phyloP scores from a whole-genome alignment of 2,329 filamentous ascomycete genomes.

The Xylaria sp. region DNA sequence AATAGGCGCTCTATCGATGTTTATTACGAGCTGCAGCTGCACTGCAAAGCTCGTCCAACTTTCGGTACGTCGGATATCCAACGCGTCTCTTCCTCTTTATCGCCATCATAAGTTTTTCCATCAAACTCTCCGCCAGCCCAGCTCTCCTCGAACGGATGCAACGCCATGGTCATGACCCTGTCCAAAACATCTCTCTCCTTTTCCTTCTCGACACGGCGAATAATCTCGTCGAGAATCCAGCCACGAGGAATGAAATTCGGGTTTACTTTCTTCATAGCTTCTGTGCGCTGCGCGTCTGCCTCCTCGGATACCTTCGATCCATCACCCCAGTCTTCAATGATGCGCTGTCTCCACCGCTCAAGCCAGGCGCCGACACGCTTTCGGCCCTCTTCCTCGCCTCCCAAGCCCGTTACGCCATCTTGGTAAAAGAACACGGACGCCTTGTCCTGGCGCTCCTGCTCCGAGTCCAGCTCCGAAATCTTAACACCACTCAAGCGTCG shows the following conservation, averaged over 20 bases:
- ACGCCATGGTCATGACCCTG: constrained; percentile 81
- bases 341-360: constrained; percentile 75
- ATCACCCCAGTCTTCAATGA: constrained; percentile 79
- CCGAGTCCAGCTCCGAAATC: constrained; percentile 70
- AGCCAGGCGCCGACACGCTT: constrained; percentile 81
- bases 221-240: constrained; percentile 95
- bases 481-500: constrained; percentile 75
- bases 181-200: constrained; percentile 82
- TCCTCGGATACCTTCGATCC: constrained; percentile 47
- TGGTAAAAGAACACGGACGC: constrained; percentile 83
- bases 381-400: constrained; percentile 71
- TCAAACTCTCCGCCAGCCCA: constrained; percentile 69
- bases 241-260: constrained; percentile 91
- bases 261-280: constrained; percentile 85
- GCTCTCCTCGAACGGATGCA: constrained; percentile 83
- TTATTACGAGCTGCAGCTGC: constrained; percentile 85
- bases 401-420: constrained; percentile 70
- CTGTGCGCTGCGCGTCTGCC: constrained; percentile 70
- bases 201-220: constrained; percentile 85
- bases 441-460: constrained; percentile 69
- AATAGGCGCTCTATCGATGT: not conserved
- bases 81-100: constrained; percentile 79
- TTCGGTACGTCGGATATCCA: constrained; percentile 88
- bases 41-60: constrained; percentile 84
- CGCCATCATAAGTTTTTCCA: constrained; percentile 62